Evolutionary conservation across 208 protist genomes (phyloP), one percentile per base, ranked within the genome.

Genomic region (Strigomonas oncopelti): DNA sequence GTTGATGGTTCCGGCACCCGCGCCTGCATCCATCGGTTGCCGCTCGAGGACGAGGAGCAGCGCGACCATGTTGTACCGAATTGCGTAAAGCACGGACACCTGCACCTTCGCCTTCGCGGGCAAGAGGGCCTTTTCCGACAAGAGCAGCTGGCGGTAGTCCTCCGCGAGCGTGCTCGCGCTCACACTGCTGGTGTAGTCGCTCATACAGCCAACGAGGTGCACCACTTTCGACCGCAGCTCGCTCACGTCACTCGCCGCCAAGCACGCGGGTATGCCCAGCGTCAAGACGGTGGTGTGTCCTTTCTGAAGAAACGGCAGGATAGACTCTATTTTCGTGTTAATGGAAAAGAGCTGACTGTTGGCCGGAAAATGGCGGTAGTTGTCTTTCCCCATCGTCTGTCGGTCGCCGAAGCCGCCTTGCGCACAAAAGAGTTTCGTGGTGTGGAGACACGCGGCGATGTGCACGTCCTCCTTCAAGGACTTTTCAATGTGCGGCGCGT

Each of bases 401-500:
- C 59, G 53, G 18, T 58, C 56, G 25, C 65, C 67, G 9, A 58
- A 32, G 25, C 61, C 53, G 14, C 61, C 57, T 52, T 57, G 62
- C 9, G 69, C 72, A 13, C 77, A 81, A n/a, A 90, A 78, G 1
- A 69, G 68, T 28, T 75, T 65, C 72, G 82, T 91, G 8, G 88
- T 90, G 66, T 88, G 77, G 61, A 94, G 74, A 9, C 84, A 83
- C 13, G 89, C 85, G 22, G 75, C 74, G 24, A 87, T 81, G 53
- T 91, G 76, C 11, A 85, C 72, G 45, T 94, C 85, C 38, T 86
- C 78, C 53, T 72, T 65, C 18, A 84, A 75, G 65, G 81, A 80
- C 1, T 20, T 7, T 4, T 48, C 42, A 4, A 48, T n/a, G 1
- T 48, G 42, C 3, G 42, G 42, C 5, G 16, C 42, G 11, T n/a